Evolutionary conservation across 441 rosid species (phyloP).

Genomic region (Arabidopsis hybrid): DNA sequence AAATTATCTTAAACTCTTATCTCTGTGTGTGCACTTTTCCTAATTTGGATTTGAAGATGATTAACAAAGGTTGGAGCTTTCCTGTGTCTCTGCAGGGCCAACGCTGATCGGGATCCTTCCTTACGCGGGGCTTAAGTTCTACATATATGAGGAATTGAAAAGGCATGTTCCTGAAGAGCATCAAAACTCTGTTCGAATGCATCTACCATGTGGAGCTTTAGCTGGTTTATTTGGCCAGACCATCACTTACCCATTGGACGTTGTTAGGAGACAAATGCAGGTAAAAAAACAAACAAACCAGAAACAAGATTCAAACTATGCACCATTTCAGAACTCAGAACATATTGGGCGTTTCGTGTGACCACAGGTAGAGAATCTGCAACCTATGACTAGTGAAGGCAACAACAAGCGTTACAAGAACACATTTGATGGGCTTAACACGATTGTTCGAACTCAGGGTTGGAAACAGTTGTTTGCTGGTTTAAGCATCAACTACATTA

Average conservation of each 20-base stretch:
- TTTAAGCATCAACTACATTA: conserved; percentile 90
- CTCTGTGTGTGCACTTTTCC: conserved; percentile 6
- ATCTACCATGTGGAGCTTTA: conserved; percentile 91
- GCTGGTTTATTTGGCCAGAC: conserved; percentile 98
- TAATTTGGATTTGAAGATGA: conserved; percentile 11
- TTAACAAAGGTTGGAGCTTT: neutral
- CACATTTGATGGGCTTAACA: conserved; percentile 74
- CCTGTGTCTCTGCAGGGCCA: conserved; percentile 69
- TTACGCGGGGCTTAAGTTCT: conserved; percentile 93
- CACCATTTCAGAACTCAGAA: conserved; percentile 8
- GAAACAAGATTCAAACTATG: conserved; percentile 12
- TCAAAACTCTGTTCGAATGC: conserved; percentile 84
- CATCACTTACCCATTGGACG: conserved; percentile 92
- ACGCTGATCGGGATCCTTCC: conserved; percentile 92
- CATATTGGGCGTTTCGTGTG: conserved; percentile 5
- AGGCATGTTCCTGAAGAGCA: conserved; percentile 92
- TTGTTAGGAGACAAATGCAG: conserved; percentile 99
- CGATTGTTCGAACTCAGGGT: conserved; percentile 78
- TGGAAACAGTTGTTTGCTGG: conserved; percentile 97
- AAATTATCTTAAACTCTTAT: conserved; percentile 3
- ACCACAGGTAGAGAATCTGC: conserved; percentile 79
- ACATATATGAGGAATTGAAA: conserved; percentile 85
- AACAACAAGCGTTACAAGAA: conserved; percentile 67
- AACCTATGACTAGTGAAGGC: conserved; percentile 56
- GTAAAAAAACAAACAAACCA: conserved; percentile 45